Evolutionary conservation across 441 rosid genomes (phyloP).

Genomic region (Lepidium campestre): DNA sequence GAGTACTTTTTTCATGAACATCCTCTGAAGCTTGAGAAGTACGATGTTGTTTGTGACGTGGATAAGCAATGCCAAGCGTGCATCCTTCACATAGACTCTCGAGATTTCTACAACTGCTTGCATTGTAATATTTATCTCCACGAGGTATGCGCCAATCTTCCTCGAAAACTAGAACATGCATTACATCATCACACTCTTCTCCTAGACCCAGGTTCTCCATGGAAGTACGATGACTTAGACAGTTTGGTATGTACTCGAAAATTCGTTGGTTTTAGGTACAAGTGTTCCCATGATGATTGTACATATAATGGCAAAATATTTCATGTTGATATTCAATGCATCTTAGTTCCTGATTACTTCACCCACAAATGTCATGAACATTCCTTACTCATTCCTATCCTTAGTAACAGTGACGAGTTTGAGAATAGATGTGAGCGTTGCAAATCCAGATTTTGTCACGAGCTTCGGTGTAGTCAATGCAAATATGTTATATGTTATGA

Average conservation of each 20-base stretch:
- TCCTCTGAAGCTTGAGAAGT: not conserved
- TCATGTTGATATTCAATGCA: not conserved
- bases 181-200: not conserved
- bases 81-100: not conserved
- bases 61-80: not conserved
- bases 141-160: conserved; percentile 9
- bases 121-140: not conserved
- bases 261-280: not conserved
- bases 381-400: not conserved
- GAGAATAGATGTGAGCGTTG: not conserved
- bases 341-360: not conserved
- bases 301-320: not conserved
- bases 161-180: not conserved
- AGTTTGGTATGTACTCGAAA: not conserved
- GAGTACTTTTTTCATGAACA: not conserved
- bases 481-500: not conserved
- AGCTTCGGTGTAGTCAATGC: not conserved
- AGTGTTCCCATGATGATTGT: not conserved
- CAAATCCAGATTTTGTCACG: rapidly evolving
- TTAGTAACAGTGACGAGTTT: not conserved
- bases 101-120: not conserved
- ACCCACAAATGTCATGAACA: not conserved
- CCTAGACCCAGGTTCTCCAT: not conserved
- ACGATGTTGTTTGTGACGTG: not conserved
- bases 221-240: rapidly evolving